Base-by-base conservation (phyloP, 345 rosid genomes). In the Lepidium aucheri region DNA sequence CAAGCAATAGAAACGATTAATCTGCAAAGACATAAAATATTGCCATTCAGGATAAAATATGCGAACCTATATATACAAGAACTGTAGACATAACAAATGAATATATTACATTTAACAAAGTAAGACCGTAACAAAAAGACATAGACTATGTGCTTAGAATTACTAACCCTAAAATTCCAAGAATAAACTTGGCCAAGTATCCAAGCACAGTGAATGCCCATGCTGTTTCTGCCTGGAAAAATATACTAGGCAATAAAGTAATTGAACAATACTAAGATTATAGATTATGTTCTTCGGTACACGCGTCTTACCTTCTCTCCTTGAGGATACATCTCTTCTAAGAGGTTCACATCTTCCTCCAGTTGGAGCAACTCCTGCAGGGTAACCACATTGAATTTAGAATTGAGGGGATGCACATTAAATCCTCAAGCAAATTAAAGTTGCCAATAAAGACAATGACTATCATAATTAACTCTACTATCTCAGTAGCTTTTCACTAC, bases 151-250 rank as follows among this genome's bases (percentile, higher is more conserved):
- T 40, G 13, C 17, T 14, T 32, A 0, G 20, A 74, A 43, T 69
- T 56, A 74, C 88, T 79, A 78, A 95, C 99, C 99, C 96, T 56
- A 95, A 17, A 60, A 84, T 54, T 70, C 99, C 97, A 73, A 91
- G 70, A 35, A 95, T 82, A 45, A 95, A 81, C 79, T 95, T 91
- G 52, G 91, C 95, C 84, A 95, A 77, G 78, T 89, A 95, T 12
- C 95, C 99, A 56, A 95, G 95, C 45, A 95, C 89, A 62, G 97
- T 95, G 77, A 91, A 62, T 36, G 97, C 99, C 99, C 97, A 95
- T 17, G 95, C 60, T 56, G 99, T 91, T 81, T 91, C 97, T 8
- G 97, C 99, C 99, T 95, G 85, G 82, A 65, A 80, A 76, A 54
- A 33, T 43, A 22, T 3, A 22, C 24, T 8, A 58, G 39, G 32